Percentiles rank a stretch among this genome's conserved stretches.
Evolutionary conservation across 371 early-diverging fungal species (phyloP).

Genomic region (Mucor lusitanicus): DNA sequence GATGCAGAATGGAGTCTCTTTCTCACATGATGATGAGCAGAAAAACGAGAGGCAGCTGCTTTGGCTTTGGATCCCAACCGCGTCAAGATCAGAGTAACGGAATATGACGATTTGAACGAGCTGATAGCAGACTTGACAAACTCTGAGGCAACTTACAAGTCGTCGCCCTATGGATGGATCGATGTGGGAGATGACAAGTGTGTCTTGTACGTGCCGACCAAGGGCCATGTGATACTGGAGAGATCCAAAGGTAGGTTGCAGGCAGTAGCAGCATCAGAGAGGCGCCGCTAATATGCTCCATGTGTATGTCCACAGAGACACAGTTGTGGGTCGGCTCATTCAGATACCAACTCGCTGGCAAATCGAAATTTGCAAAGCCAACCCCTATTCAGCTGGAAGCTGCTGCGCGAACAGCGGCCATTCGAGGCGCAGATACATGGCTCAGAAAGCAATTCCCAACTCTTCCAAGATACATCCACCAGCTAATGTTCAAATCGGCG

Average conservation of each 20-base stretch:
- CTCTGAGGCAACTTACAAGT: conserved; percentile 19
- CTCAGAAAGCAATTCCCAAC: conserved; percentile 25
- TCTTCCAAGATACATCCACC: background rate
- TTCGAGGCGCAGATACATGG: conserved; percentile 71
- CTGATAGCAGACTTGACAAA: conserved; percentile 46
- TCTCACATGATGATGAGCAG: background rate
- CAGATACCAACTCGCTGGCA: conserved; percentile 5
- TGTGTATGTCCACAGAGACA: background rate
- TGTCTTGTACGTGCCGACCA: conserved; percentile 31
- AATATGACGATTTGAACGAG: conserved; percentile 56
- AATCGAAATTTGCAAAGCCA: background rate
- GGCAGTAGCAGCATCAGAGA: background rate
- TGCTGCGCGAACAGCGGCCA: conserved; percentile 47
- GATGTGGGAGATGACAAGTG: conserved; percentile 44
- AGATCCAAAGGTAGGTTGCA: conserved; percentile 14
- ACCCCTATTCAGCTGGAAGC: conserved; percentile 33
- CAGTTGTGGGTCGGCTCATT: conserved; percentile 19
- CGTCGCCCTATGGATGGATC: conserved; percentile 53
- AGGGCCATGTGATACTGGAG: conserved; percentile 28
- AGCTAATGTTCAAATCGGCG: conserved; percentile 34
- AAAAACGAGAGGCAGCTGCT: conserved; percentile 9
- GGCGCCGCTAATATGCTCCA: background rate
- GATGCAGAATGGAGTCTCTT: background rate
- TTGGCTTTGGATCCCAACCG: conserved; percentile 16
- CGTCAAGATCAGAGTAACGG: conserved; percentile 45